Evolutionary conservation across 768 basidiomycete species (phyloP), one percentile per base, ranked within the genome.

Genomic region (Boletus rubescentipes): DNA sequence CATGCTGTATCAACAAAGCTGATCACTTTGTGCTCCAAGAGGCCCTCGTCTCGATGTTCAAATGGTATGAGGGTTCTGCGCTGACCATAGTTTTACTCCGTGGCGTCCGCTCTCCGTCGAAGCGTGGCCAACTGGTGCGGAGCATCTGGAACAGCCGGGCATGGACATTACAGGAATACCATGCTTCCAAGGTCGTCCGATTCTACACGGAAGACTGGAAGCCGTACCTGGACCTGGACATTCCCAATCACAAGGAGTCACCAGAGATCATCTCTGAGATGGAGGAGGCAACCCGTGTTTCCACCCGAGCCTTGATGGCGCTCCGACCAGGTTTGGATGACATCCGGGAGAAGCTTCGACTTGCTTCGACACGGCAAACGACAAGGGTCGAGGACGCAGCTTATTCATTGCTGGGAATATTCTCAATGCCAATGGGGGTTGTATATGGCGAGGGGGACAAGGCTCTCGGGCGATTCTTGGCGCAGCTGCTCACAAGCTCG

Each of bases 211-310:
- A 11, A 5, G 48, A 49, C 10, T 49, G 48, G 38, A 49, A 18
- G 20, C 29, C 11, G 5, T 49, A 49, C 16, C 8, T 40, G 20
- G 16, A 40, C 9, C 39, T 40, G 3, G 31, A 49, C 5, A 32
- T 32, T 21, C 39, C 38, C 2, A 49, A 49, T 8, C 48, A 49
- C 39, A 49, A 49, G 30, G 48, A 49, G 10, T 49, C 48, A 5
- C 48, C 37, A 38, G 38, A 49, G 29, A 40, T 49, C 15, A 49
- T 49, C 20, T 30, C 38, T 7, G 49, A 49, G 31, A 49, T 49
- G 49, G 39, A 49, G 21, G 40, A 41, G 8, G 49, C 49, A 5
- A 49, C 49, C 8, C 39, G 49, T 0, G 8, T 49, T 2, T 34
- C 40, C 0, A 21, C 21, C 4, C 20, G 12, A 35, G 39, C 35